Percentiles rank a stretch among this genome's conserved stretches.
phyloP scores from a whole-genome alignment of 108 stramenopile species.

The Nannochloropsis oceanica region DNA sequence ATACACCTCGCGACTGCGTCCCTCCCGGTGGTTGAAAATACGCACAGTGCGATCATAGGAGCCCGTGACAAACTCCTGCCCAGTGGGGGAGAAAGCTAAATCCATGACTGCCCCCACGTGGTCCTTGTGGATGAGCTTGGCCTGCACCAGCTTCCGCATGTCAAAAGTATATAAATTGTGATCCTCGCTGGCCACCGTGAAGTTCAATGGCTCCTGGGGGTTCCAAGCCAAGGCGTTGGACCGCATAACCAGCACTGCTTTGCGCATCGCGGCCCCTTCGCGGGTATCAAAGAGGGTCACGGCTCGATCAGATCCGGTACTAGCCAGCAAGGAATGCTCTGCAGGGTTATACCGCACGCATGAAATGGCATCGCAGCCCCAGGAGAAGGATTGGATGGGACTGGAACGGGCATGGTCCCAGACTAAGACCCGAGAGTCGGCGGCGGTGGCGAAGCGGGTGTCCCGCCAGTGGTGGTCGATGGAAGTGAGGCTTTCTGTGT shows the following conservation, averaged over 20 bases:
- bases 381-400: conserved; percentile 58
- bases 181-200: conserved; percentile 86
- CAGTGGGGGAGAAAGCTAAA: conserved; percentile 84
- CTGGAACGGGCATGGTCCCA: conserved; percentile 69
- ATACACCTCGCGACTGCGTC: conserved; percentile 69
- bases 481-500: conserved; percentile 54
- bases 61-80: conserved; percentile 86
- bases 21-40: conserved; percentile 59
- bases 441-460: conserved; percentile 66
- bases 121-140: conserved; percentile 83
- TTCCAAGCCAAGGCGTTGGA: conserved; percentile 96
- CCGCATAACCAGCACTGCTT: conserved; percentile 65
- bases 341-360: conserved; percentile 86
- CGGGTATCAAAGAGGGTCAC: conserved; percentile 85
- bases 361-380: conserved; percentile 81
- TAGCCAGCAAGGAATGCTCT: conserved; percentile 73
- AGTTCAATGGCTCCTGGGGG: conserved; percentile 96
- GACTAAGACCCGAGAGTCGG: conserved; percentile 59
- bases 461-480: conserved; percentile 84
- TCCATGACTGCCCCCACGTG: conserved; percentile 90
- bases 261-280: conserved; percentile 56
- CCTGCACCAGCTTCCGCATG: conserved; percentile 69
- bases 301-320: conserved; percentile 70
- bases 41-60: conserved; percentile 88
- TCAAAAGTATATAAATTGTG: conserved; percentile 90